These are phyloP conservation scores for Teunomyces aglyptinius DNA, from an alignment of 805 yeast genomes.

Conservation along the genomic window DNA sequence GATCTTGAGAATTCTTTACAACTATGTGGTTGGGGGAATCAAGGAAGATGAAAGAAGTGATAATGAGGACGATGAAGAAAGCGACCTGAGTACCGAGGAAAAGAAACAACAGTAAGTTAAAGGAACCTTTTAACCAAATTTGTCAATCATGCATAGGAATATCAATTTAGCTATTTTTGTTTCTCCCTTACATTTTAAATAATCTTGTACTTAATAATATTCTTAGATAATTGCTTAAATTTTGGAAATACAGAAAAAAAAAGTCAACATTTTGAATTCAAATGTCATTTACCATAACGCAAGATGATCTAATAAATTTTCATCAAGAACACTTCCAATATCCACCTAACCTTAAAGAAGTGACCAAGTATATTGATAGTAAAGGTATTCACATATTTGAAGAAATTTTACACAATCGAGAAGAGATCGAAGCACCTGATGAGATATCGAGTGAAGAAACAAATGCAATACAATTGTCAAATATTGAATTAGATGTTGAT, in stretches of 20 bases:
- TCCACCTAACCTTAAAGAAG: not conserved
- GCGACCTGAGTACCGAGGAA: constrained; percentile 13
- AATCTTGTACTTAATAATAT: not conserved
- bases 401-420: not conserved
- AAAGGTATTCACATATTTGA: not conserved
- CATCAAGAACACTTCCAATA: constrained; percentile 9
- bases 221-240: not conserved
- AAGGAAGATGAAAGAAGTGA: constrained; percentile 85
- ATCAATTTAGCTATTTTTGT: not conserved
- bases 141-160: not conserved
- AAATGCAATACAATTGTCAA: not conserved
- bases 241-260: constrained; percentile 3
- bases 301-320: constrained; percentile 15
- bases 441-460: not conserved
- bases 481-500: constrained; percentile 19
- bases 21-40: constrained; percentile 59
- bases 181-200: not conserved
- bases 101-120: constrained; percentile 13
- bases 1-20: constrained; percentile 72
- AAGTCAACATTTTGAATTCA: not conserved
- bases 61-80: constrained; percentile 57
- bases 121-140: not conserved
- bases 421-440: not conserved
- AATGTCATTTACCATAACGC: constrained; percentile 6
- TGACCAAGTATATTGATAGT: not conserved